phyloP scores from a whole-genome alignment of 306 rosid species.

The Acacia confusa region DNA sequence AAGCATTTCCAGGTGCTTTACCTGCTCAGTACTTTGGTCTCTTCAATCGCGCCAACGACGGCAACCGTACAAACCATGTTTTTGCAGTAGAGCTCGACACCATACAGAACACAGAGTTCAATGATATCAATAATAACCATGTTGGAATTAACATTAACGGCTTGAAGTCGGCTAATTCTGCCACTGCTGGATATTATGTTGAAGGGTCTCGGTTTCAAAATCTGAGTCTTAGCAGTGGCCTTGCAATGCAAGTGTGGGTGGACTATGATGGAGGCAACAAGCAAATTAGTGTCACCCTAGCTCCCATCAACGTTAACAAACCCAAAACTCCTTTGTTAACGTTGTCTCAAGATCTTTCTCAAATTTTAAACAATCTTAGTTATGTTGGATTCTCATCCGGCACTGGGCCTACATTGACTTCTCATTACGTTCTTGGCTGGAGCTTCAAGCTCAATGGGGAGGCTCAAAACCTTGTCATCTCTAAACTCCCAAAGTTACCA shows the following conservation, averaged over 20 bases:
- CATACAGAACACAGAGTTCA: not conserved
- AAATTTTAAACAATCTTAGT: not conserved
- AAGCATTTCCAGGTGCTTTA: not conserved
- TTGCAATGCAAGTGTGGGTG: conserved; percentile 60
- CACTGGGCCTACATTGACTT: no score
- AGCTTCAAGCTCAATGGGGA: no score
- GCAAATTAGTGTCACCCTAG: conserved; percentile 50
- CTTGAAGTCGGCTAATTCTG: not conserved
- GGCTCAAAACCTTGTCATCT: no score
- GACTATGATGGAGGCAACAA: conserved; percentile 53
- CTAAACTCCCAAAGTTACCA: no score
- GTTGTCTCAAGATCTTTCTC: conserved; percentile 46
- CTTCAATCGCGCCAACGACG: not conserved
- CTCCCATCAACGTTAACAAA: conserved; percentile 42
- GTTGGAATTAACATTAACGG: not conserved
- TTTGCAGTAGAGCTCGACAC: not conserved
- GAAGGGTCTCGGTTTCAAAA: not conserved
- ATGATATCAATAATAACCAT: not conserved
- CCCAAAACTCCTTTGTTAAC: conserved; percentile 56
- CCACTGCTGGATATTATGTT: conserved; percentile 44
- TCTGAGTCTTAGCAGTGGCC: conserved; percentile 50
- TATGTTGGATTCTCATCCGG: no score
- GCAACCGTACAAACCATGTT: not conserved
- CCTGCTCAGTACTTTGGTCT: not conserved
- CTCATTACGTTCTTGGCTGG: no score